Conservation (phyloP, 2,329 filamentous ascomycete genomes). For the Trichoderma sp. region DNA sequence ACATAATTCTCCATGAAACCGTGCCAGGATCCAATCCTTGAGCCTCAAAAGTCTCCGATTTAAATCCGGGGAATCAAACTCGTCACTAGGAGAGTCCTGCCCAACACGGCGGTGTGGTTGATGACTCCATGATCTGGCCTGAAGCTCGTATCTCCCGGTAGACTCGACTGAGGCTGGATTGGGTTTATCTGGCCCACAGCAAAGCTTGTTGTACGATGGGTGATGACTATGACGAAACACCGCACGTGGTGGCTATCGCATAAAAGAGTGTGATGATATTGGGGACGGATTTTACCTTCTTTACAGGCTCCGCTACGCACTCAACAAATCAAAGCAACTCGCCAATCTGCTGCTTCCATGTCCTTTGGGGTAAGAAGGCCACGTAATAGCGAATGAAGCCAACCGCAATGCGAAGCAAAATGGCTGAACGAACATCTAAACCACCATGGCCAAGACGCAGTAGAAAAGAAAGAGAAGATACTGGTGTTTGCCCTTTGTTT, state of each 20-base stretch:
- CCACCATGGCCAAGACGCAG: background rate
- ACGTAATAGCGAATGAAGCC: background rate
- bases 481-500: background rate
- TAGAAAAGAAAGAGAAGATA: background rate
- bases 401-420: background rate
- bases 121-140: background rate
- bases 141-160: background rate
- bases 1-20: background rate
- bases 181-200: background rate
- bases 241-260: background rate
- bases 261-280: background rate
- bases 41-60: background rate
- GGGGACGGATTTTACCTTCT: background rate
- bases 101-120: background rate
- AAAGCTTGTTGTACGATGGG: background rate
- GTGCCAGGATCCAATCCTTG: background rate
- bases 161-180: background rate
- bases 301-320: background rate
- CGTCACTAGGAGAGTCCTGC: background rate
- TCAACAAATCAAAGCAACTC: background rate
- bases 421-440: background rate
- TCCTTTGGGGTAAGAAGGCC: background rate
- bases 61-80: background rate
- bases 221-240: background rate
- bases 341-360: background rate